Conservation (phyloP, 768 basidiomycete genomes). For the Gymnopilus junonius region DNA sequence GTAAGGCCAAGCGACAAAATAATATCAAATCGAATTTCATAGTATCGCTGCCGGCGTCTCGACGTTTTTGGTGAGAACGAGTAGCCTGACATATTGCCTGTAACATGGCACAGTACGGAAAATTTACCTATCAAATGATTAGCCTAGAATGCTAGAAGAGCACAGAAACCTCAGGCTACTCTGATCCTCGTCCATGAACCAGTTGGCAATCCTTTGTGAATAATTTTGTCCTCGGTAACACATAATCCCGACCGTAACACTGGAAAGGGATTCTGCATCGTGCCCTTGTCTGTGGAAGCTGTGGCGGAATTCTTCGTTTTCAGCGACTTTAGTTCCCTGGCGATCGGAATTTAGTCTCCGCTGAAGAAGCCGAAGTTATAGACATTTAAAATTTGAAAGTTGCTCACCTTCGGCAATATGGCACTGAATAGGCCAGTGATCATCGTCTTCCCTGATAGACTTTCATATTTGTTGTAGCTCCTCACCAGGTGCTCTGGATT, state of each 20-base stretch:
- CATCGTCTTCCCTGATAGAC: conserved; percentile 33
- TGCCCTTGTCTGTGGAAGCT: conserved; percentile 28
- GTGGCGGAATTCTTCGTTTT: conserved; percentile 43
- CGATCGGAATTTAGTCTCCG: not conserved
- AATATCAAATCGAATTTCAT: conserved; percentile 34
- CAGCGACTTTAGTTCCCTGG: conserved; percentile 44
- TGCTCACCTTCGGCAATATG: conserved; percentile 40
- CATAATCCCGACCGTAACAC: conserved; percentile 18
- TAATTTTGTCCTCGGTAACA: conserved; percentile 22
- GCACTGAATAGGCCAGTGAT: conserved; percentile 39
- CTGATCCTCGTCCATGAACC: conserved; percentile 8
- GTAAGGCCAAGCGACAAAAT: conserved; percentile 52
- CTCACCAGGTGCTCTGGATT: conserved; percentile 45
- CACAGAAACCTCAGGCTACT: not conserved
- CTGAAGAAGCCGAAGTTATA: not conserved
- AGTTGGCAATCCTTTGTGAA: not conserved
- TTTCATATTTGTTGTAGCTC: conserved; percentile 27
- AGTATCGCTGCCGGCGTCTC: conserved; percentile 22
- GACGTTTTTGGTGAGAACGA: not conserved
- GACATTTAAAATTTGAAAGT: not conserved
- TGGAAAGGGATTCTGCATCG: conserved; percentile 4
- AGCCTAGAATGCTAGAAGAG: not conserved
- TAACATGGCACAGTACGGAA: conserved; percentile 19
- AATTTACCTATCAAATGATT: not conserved
- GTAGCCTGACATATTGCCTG: conserved; percentile 15